phyloP scores from a whole-genome alignment of 257 asterid genomes.

The Sherardia arvensis region DNA sequence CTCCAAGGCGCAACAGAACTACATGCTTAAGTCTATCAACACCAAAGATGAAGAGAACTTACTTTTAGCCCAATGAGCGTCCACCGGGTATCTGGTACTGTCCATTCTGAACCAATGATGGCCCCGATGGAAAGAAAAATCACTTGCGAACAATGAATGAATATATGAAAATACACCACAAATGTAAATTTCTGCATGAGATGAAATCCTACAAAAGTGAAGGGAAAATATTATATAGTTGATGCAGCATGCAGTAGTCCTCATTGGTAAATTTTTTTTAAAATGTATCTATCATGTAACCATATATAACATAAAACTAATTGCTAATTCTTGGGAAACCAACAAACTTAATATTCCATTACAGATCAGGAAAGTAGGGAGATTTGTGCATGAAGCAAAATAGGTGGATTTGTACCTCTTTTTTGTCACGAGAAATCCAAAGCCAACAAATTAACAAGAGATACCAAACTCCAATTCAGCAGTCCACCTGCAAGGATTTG shows the following conservation, averaged over 20 bases:
- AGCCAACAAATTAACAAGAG: constrained; percentile 53
- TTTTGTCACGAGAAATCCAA: constrained; percentile 53
- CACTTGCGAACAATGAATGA: constrained; percentile 45
- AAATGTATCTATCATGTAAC: neutral
- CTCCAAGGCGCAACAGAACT: constrained; percentile 65
- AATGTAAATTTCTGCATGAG: constrained; percentile 38
- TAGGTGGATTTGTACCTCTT: constrained; percentile 39
- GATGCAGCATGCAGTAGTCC: constrained; percentile 1
- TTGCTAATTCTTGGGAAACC: neutral
- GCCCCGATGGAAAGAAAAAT: constrained; percentile 37
- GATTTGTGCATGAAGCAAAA: constrained; percentile 13
- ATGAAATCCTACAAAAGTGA: constrained; percentile 46
- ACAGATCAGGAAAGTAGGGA: constrained; percentile 13
- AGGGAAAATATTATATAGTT: neutral
- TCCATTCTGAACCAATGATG: constrained; percentile 39
- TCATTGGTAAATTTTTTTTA: neutral
- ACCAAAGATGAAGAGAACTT: constrained; percentile 17
- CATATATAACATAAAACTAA: neutral
- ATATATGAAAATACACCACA: constrained; percentile 60
- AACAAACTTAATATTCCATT: neutral
- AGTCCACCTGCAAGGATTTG: constrained; percentile 53
- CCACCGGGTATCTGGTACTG: constrained; percentile 48
- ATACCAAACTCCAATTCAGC: constrained; percentile 72
- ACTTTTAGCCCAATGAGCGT: constrained; percentile 65
- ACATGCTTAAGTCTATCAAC: too few species aligned